Base-by-base conservation (phyloP, 768 basidiomycete species). In the Kwoniella bestiolae region DNA sequence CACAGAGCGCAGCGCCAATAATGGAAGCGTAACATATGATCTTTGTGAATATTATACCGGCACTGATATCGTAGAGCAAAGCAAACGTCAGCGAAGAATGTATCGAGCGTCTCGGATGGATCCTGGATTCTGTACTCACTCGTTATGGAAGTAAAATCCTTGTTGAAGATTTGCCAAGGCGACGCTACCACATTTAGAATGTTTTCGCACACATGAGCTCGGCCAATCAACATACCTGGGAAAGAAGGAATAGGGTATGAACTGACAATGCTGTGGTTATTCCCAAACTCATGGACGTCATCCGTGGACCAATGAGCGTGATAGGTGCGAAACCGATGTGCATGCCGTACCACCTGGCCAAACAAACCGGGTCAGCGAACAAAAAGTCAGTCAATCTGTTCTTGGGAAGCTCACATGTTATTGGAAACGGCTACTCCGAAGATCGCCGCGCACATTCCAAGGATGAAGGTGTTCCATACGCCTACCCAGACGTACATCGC, bases 221-320 rank as follows among this genome's bases (percentile, higher is more conserved):
- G 12, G 12, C 38, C 18, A 11, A 14, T 18, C 18, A 41, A 5
- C 49, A 32, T 51, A 28, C n/a, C 28, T 12, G 12, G 12, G 25
- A 26, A 52, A 9, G 25, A 52, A 28, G 11, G 50, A 6, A 28
- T 52, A 11, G 50, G n/a, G 12, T 61, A 16, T 3, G 23, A n/a
- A 71, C 75, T 68, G 59, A 76, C 75, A 76, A 74, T 11, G 66
- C 68, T 4, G 70, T 7, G 8, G 75, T 76, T 46, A 66, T 66
- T 12, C 75, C 75, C 18, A 76, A 66, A 52, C 67, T 68, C 47
- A 70, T 71, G 21, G 72, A 74, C 14, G 68, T 70, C 44, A 67
- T 53, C 28, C 75, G 44, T 3, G 75, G 75, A 21, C 75, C 75
- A 3, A 76, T 74, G 1, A 76, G 61, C 3, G 75, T 74, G 18